Evolutionary conservation across 2,329 filamentous ascomycete species (phyloP).

Genomic region (Leptographium flavum): DNA sequence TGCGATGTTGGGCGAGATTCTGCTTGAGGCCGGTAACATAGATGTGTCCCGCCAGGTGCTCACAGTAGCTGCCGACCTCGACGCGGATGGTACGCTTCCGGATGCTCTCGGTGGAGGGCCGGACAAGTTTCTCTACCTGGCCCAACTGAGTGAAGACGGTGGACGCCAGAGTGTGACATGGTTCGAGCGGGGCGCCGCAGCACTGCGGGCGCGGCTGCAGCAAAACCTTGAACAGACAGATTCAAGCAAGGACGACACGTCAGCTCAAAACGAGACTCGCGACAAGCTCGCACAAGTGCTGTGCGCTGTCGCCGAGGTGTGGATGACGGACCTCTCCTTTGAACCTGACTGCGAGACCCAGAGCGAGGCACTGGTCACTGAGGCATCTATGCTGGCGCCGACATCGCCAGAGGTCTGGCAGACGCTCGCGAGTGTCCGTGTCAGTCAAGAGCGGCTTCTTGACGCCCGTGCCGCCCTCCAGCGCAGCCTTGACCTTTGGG

Average conservation of each 20-base stretch:
- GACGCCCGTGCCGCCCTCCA: conserved; percentile 70
- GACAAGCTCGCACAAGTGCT: conserved; percentile 78
- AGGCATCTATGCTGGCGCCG: conserved; percentile 76
- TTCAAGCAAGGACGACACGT: not conserved
- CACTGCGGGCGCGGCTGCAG: conserved; percentile 44
- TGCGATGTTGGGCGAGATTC: conserved; percentile 67
- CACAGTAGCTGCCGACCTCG: conserved; percentile 56
- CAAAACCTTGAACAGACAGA: conserved; percentile 16
- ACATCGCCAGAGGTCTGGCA: conserved; percentile 81
- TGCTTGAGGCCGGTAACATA: conserved; percentile 68
- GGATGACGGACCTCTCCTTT: conserved; percentile 96
- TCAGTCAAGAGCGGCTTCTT: conserved; percentile 67
- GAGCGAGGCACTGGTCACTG: conserved; percentile 80
- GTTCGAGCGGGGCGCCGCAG: conserved; percentile 57
- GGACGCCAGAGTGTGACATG: conserved; percentile 50
- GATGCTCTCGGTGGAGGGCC: conserved; percentile 67
- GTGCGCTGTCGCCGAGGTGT: conserved; percentile 88
- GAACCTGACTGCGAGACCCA: conserved; percentile 78
- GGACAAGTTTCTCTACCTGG: conserved; percentile 90
- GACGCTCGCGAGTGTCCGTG: conserved; percentile 83
- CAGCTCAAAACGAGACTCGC: conserved; percentile 41
- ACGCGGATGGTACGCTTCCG: conserved; percentile 57
- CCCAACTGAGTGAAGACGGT: conserved; percentile 67
- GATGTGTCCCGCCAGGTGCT: conserved; percentile 63
- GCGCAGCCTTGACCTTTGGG: conserved; percentile 74